Percentiles rank a stretch among this genome's conserved stretches.
phyloP scores from a whole-genome alignment of 306 rosid species.

The Quillaja saponaria region DNA sequence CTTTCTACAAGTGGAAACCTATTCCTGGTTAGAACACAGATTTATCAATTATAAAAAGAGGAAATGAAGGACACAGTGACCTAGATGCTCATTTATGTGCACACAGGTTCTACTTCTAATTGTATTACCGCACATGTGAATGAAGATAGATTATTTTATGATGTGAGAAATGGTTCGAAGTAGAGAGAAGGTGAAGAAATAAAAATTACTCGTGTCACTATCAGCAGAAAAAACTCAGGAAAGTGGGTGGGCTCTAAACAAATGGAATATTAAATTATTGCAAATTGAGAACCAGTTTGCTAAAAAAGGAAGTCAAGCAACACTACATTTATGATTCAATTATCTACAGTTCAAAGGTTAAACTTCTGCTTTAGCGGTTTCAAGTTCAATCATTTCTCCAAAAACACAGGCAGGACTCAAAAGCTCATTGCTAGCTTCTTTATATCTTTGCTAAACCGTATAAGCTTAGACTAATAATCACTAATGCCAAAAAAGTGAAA shows the following conservation, averaged over 20 bases:
- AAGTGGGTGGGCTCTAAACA: constrained; percentile 4
- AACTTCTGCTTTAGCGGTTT: constrained; percentile 5
- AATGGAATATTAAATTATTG: constrained; percentile 12
- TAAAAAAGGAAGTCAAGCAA: constrained; percentile 24
- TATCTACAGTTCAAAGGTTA: neutral
- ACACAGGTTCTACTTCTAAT: neutral
- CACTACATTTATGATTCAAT: constrained; percentile 15
- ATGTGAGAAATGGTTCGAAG: constrained; percentile 2
- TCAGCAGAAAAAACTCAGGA: constrained; percentile 10
- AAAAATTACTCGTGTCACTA: neutral
- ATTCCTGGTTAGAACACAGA: neutral
- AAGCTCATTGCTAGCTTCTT: too few relatives aligned
- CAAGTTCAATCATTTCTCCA: neutral
- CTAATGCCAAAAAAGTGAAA: constrained; percentile 12
- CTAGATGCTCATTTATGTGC: constrained; percentile 9
- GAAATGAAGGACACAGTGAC: neutral
- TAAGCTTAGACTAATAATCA: constrained; percentile 5
- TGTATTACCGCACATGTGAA: neutral
- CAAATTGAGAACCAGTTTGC: neutral
- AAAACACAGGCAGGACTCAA: neutral
- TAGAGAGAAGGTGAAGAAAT: constrained; percentile 7
- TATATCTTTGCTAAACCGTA: too few relatives aligned
- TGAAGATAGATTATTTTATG: constrained; percentile 3
- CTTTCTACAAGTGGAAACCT: constrained; percentile 3
- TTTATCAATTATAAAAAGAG: neutral